Base-by-base conservation (phyloP, 805 yeast genomes). In the Grigorovia transvaalensis region DNA sequence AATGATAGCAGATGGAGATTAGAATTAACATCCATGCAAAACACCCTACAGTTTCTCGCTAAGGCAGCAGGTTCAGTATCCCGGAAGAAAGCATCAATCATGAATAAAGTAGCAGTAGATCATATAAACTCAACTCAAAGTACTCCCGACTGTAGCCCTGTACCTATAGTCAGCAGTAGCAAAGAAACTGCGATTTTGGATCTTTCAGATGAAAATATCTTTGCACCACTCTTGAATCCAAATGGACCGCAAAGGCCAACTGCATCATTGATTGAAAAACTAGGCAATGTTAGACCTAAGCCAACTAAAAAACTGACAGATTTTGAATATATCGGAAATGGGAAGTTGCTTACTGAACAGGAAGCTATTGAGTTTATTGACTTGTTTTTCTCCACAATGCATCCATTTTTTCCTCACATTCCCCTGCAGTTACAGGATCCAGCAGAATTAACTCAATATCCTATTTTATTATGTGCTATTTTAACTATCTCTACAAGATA, bases 381-480 rank as follows among this genome's bases (percentile, higher is more conserved):
- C 42, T 64, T 81, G 50, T 90, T 86, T 66, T 87, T 87, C 64
- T 66, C 79, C 4, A 79, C 88, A 2, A 78, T 90, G 81, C 95
- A 88, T 66, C 96, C 96, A 1, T 90, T 81, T 65, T 90, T 85
- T 69, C 97, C 97, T 1, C 86, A 83, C 62, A 76, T 91, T 43
- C 96, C 96, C 0, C 71, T 74, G 33, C 86, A 84, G 55, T 64
- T 89, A 43, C 90, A 83, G 48, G 74, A 79, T 50, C 78, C 87
- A 0, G 77, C 78, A 45, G 79, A 76, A 7, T 68, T 90, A 38
- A 82, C 89, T 0, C 83, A 83, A 4, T 85, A 86, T 65, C 96
- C 96, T 1, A 80, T 90, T 55, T 71, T 90, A 44, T 66, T 89
- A 30, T 85, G 93, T 63, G 82, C 96, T 0, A 81, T 90, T 12